These are phyloP conservation scores for Lasiosphaeria miniovina DNA, from an alignment of 495 filamentous ascomycete genomes.

Conservation along the genomic window DNA sequence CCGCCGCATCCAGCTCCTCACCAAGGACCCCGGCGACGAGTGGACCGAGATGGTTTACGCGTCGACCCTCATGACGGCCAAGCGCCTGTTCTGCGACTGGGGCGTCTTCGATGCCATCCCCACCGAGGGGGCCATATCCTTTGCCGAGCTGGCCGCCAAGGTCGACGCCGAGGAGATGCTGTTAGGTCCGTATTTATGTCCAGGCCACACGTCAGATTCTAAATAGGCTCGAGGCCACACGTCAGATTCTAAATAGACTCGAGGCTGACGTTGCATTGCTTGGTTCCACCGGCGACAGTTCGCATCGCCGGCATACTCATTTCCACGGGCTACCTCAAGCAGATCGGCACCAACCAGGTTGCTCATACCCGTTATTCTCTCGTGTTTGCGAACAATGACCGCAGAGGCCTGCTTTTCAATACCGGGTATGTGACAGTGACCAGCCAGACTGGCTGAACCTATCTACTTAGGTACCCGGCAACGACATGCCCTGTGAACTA, in stretches of 20 bases:
- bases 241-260: neutral
- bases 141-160: conserved; percentile 1
- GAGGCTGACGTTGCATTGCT: too few species aligned
- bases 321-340: neutral
- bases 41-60: neutral
- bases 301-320: conserved; percentile 2
- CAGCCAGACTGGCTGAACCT: neutral
- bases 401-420: neutral
- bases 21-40: neutral
- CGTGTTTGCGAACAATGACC: conserved; percentile 2
- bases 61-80: neutral
- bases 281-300: neutral
- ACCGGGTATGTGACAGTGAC: neutral
- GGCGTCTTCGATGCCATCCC: conserved; percentile 7
- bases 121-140: neutral
- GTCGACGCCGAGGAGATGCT: conserved; percentile 1
- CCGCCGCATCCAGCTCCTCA: neutral
- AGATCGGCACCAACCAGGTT: conserved; percentile 4
- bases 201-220: neutral
- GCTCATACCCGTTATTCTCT: conserved; percentile 7
- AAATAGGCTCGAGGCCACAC: too few species aligned
- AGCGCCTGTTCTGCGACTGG: conserved; percentile 4
- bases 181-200: neutral
- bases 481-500: neutral
- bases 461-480: neutral